Evolutionary conservation across 345 rosid genomes (phyloP), one percentile per base, ranked within the genome.

Genomic region (Euphorbia peplus): DNA sequence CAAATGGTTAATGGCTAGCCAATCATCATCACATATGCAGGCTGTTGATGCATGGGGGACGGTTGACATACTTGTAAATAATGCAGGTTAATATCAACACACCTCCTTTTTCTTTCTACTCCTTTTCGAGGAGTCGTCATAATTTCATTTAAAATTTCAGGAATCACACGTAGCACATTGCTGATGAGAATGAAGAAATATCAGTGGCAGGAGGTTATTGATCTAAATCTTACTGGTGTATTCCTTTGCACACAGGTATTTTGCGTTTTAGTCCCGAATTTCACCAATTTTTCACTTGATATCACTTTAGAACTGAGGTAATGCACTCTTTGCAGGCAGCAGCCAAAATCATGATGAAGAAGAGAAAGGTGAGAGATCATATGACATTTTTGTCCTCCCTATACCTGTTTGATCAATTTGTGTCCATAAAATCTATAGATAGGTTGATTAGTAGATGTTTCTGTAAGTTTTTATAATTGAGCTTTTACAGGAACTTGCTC

Each of bases 41-140:
- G 99, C 96, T 72, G 75, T 83, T 63, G 93, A 92, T 78, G 82
- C 85, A 26, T 95, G 98, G 97, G 99, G 98, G 83, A 95, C 99
- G 0, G 80, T 95, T 78, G 98, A 95, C 74, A 78, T 95, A 29
- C 80, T 95, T 83, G 69, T 95, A 47, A 95, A 95, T 83, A 95
- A 95, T 83, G 99, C 99, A 79, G n/a, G n/a, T n/a, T n/a, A n/a
- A n/a, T n/a, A n/a, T n/a, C n/a, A n/a, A n/a, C n/a, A n/a, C n/a
- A n/a, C n/a, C n/a, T n/a, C n/a, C n/a, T n/a, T n/a, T n/a, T n/a
- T n/a, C n/a, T n/a, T n/a, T n/a, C n/a, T n/a, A n/a, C n/a, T n/a
- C n/a, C n/a, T n/a, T n/a, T n/a, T n/a, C n/a, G n/a, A n/a, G n/a
- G n/a, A n/a, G n/a, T n/a, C n/a, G n/a, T n/a, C n/a, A n/a, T n/a